Base-by-base conservation (phyloP, 1,139 yeast species). In the Yamadazyma songkhlaensis region DNA sequence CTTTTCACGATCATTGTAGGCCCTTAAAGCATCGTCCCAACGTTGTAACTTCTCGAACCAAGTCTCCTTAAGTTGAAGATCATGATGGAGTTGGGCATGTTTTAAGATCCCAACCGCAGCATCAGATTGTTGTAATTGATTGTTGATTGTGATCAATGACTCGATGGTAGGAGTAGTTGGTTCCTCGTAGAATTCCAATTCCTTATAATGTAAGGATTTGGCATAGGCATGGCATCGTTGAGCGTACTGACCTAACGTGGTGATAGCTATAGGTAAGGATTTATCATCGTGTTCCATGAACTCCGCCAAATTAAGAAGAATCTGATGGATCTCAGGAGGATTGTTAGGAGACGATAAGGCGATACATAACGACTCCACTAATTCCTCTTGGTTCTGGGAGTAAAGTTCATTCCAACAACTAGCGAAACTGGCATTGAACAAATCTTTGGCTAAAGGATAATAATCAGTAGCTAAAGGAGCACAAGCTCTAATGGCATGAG, bases 201-300 rank as follows among this genome's bases (percentile, higher is more conserved):
- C 99, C 57, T 92, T 90, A 60, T 92, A 94, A 55, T 94, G 98
- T 43, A 94, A 70, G 0, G 97, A 97, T 53, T 94, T 94, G 2
- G 98, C 98, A 62, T 88, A 94, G 1, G 97, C 97, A 60, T 94
- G 98, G 49, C 97, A 88, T 45, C 94, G 74, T 54, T 88, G 96
- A 4, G 98, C 97, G 56, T 89, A 92, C 47, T 84, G 88, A 2
- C 97, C 96, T 44, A 94, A 66, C 0, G 95, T 87, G 4, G 92
- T 78, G 14, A 87, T 87, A 28, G 95, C 86, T 38, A 94, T 85
- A 0, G 97, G 97, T 41, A 94, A 69, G 0, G 96, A 84, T 53
- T 89, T 90, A 51, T 89, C 97, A 59, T 90, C 97, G 53, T 92
- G 97, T 54, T 94, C 99, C 95, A 92, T 85, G 53, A 85, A 94